Evolutionary conservation across 176 grass and related monocot genomes (phyloP).

Genomic region (Dactylis glomerata): DNA sequence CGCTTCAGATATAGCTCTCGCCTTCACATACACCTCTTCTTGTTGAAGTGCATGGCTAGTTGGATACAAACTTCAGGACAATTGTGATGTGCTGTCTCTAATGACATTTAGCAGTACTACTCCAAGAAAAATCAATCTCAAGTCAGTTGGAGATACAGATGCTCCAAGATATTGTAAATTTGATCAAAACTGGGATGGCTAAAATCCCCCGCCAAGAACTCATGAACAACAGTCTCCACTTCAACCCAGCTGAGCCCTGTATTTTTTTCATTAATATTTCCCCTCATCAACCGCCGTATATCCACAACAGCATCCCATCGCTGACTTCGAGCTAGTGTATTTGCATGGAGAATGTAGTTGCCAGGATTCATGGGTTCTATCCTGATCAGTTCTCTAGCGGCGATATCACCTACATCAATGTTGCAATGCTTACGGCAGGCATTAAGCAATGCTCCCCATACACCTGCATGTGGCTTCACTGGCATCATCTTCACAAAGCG

Average conservation of each 20-base stretch:
- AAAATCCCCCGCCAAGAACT: conserved; percentile 36
- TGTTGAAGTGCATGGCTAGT: background rate
- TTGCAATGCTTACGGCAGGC: conserved; percentile 57
- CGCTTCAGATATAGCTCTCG: background rate
- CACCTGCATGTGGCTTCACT: conserved; percentile 61
- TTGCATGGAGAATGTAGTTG: conserved; percentile 64
- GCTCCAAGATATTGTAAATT: conserved; percentile 37
- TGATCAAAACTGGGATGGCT: conserved; percentile 33
- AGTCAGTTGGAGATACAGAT: conserved; percentile 37
- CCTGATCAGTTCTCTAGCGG: conserved; percentile 41
- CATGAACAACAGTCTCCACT: conserved; percentile 32
- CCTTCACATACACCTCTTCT: background rate
- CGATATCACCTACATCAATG: conserved; percentile 35
- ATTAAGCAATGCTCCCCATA: conserved; percentile 77
- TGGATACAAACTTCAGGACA: background rate
- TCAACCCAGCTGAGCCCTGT: conserved; percentile 65
- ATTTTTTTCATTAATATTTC: conserved; percentile 37
- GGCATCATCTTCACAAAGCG: conserved; percentile 38
- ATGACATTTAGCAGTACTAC: background rate
- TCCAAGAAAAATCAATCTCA: conserved; percentile 12
- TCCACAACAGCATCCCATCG: conserved; percentile 49
- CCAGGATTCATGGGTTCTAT: conserved; percentile 61
- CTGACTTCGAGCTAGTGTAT: conserved; percentile 43
- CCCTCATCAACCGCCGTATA: conserved; percentile 43
- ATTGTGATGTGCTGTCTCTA: background rate